phyloP scores from a whole-genome alignment of 345 rosid genomes.

The Mangifera indica region DNA sequence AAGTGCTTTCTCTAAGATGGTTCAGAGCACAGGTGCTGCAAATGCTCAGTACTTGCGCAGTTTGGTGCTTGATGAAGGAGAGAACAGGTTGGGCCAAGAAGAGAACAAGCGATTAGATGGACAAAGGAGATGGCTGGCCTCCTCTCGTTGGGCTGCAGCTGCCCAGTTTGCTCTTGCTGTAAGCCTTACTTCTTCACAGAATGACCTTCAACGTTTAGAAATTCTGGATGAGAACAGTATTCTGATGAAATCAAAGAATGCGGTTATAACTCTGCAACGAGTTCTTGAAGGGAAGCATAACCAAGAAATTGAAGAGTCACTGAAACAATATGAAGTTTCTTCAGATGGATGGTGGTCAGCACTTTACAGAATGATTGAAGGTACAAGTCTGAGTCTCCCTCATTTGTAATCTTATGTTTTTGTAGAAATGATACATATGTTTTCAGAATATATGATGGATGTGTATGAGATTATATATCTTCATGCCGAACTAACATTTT shows the following conservation, averaged over 20 bases:
- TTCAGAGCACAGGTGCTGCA: constrained; percentile 91
- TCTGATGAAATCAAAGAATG: constrained; percentile 72
- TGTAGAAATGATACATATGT: too few species aligned
- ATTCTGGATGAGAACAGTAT: constrained; percentile 52
- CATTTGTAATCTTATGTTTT: too few species aligned
- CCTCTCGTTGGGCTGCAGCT: constrained; percentile 87
- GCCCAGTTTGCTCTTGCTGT: constrained; percentile 69
- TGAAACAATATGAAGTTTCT: constrained; percentile 49
- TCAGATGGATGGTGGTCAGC: constrained; percentile 89
- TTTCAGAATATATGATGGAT: not conserved
- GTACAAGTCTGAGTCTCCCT: constrained; percentile 27
- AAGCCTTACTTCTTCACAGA: constrained; percentile 69
- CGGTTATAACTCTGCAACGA: constrained; percentile 64
- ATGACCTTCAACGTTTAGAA: constrained; percentile 60
- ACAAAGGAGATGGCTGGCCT: constrained; percentile 67
- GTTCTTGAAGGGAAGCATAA: constrained; percentile 84
- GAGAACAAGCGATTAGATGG: constrained; percentile 56
- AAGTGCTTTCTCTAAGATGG: constrained; percentile 95
- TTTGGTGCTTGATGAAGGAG: constrained; percentile 57
- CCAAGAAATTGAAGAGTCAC: constrained; percentile 51
- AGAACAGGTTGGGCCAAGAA: constrained; percentile 37
- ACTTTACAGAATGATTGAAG: constrained; percentile 84
- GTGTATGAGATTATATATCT: not conserved
- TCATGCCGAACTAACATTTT: not conserved
- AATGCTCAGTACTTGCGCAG: constrained; percentile 88